A percentile compares a stretch with the other conserved stretches of the same genome.
Evolutionary conservation across 2,329 filamentous ascomycete genomes (phyloP).

Genomic region (Geosmithia flava): DNA sequence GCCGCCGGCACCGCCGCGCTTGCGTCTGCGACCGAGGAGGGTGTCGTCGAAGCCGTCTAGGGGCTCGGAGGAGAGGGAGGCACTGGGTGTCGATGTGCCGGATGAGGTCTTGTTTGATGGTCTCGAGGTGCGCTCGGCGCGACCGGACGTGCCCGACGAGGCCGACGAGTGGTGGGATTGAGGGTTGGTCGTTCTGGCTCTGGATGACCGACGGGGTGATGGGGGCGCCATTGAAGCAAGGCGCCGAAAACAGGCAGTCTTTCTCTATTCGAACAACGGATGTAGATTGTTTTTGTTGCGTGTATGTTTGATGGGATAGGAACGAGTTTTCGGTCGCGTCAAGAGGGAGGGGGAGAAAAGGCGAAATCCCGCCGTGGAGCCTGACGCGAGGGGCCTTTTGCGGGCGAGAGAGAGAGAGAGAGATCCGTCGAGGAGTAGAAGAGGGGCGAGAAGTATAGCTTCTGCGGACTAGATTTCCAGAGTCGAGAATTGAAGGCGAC

Average conservation of each 20-base stretch:
- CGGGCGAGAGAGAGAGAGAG: background rate
- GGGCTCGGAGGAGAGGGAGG: conserved; percentile 58
- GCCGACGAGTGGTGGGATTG: conserved; percentile 68
- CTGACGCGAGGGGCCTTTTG: background rate
- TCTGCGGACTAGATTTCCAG: background rate
- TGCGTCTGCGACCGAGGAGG: conserved; percentile 65
- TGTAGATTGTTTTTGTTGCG: conserved; percentile 3
- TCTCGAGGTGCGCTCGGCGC: conserved; percentile 62
- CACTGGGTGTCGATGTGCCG: conserved; percentile 63
- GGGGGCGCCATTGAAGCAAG: conserved; percentile 42
- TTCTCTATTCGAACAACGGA: conserved; percentile 4
- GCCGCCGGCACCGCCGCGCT: conserved; percentile 38
- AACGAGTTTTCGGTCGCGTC: background rate
- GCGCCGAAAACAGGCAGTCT: conserved; percentile 12
- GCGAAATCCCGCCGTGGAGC: background rate
- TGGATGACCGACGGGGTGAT: conserved; percentile 78
- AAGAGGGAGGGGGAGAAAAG: background rate
- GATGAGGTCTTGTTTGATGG: conserved; percentile 62
- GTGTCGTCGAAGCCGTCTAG: conserved; percentile 57
- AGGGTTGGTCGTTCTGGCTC: conserved; percentile 71
- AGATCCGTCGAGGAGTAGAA: background rate
- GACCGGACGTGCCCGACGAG: conserved; percentile 66
- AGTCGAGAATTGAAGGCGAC: too few species aligned
- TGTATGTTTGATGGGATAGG: background rate
- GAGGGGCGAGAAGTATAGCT: background rate